Percentiles rank a stretch among this genome's conserved stretches.
Conservation (phyloP, 305 asterid species). For the Withania somnifera region DNA sequence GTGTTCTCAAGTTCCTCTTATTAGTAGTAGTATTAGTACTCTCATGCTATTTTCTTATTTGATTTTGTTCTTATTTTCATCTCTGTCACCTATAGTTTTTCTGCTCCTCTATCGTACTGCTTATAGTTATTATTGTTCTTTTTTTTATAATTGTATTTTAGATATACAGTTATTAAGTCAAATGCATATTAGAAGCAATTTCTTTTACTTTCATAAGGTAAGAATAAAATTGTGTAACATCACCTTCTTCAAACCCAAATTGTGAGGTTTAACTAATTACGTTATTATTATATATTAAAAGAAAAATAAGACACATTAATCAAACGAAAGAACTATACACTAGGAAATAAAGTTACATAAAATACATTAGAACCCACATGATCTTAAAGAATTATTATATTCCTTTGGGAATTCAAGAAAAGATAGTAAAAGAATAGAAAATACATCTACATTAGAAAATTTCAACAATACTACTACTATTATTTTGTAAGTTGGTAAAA, state of each 20-base stretch:
- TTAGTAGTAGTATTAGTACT: background rate
- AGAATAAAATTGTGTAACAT: background rate
- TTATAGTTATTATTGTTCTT: background rate
- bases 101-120: background rate
- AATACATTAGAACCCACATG: background rate
- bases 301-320: too few species aligned
- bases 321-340: too few species aligned
- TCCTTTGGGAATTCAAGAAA: background rate
- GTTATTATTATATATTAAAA: background rate
- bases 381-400: background rate
- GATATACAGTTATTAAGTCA: background rate
- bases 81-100: background rate
- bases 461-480: background rate
- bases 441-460: background rate
- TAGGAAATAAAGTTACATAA: background rate
- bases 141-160: background rate
- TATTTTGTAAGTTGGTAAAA: background rate
- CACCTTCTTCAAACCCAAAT: background rate
- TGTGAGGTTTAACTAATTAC: background rate
- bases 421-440: background rate
- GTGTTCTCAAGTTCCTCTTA: background rate
- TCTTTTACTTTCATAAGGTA: background rate
- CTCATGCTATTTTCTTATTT: background rate
- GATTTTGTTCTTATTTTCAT: background rate
- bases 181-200: fast-evolving